Percentiles rank a stretch among this genome's conserved stretches.
These are phyloP conservation scores for Tulasnella sp. DNA, from an alignment of 768 basidiomycete genomes.

Conservation along the genomic window DNA sequence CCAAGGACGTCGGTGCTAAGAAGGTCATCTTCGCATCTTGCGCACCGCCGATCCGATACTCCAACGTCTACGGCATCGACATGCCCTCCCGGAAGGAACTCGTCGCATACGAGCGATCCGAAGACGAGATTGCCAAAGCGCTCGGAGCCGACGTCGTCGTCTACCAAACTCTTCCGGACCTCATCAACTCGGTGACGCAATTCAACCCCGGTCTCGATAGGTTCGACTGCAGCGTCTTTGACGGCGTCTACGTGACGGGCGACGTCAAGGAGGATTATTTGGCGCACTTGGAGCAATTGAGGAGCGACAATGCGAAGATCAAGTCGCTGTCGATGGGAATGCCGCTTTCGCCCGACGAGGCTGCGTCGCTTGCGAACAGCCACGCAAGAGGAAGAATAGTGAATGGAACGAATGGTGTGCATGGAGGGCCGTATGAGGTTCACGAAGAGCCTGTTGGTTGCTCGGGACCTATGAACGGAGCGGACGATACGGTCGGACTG, in stretches of 20 bases:
- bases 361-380: constrained; percentile 22
- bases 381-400: constrained; percentile 12
- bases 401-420: constrained; percentile 13
- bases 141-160: constrained; percentile 96
- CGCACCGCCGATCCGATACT: constrained; percentile 88
- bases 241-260: constrained; percentile 94
- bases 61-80: constrained; percentile 98
- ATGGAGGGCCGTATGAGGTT: constrained; percentile 29
- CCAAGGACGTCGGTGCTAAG: constrained; percentile 95
- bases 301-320: constrained; percentile 76
- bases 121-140: constrained; percentile 63
- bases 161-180: constrained; percentile 88
- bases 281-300: constrained; percentile 62
- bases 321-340: constrained; percentile 47
- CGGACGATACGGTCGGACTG: constrained; percentile 74
- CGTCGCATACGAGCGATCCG: constrained; percentile 75
- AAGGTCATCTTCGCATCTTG: constrained; percentile 95
- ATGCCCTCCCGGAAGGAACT: constrained; percentile 96
- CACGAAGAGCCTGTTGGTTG: constrained; percentile 33
- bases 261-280: constrained; percentile 84
- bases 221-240: constrained; percentile 98
- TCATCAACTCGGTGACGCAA: constrained; percentile 78
- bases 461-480: constrained; percentile 53
- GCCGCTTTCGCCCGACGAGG: constrained; percentile 35
- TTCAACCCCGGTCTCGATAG: constrained; percentile 69